Percentiles rank a stretch among this genome's conserved stretches.
Conservation (phyloP, 2,329 filamentous ascomycete species). For the Myriosclerotinia duriaeana region DNA sequence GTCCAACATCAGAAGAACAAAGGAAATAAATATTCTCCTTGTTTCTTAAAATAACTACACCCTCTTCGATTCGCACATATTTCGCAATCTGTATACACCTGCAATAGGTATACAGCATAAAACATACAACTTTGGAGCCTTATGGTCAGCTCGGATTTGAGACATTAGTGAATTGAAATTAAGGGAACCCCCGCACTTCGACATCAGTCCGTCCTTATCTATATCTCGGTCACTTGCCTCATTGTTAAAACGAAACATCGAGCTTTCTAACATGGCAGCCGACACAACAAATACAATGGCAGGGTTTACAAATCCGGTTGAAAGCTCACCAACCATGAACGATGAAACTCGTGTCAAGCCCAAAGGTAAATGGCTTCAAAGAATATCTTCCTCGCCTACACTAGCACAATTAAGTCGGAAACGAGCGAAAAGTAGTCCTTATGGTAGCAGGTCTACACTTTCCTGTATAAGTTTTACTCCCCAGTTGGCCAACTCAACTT, state of each 20-base stretch:
- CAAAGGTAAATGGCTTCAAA: slow-evolving; percentile 39
- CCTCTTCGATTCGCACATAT: slow-evolving; percentile 11
- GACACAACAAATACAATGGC: not conserved
- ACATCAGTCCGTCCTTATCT: slow-evolving; percentile 8
- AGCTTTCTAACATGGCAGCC: not conserved
- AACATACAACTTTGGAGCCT: no score
- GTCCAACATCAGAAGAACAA: slow-evolving; percentile 7
- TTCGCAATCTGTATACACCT: not conserved
- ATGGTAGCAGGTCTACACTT: slow-evolving; percentile 35
- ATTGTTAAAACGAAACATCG: not conserved
- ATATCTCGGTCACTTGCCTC: slow-evolving; percentile 5
- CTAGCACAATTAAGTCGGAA: slow-evolving; percentile 37
- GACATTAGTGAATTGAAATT: slow-evolving; percentile 17
- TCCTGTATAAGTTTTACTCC: slow-evolving; percentile 40
- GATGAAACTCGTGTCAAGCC: slow-evolving; percentile 32
- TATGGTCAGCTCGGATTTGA: slow-evolving; percentile 9
- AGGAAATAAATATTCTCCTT: slow-evolving; percentile 6
- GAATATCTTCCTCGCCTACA: slow-evolving; percentile 42
- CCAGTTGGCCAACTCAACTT: slow-evolving; percentile 30
- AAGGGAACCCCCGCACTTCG: not conserved
- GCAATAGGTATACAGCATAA: not conserved
- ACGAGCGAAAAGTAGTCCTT: slow-evolving; percentile 39
- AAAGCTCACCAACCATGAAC: not conserved
- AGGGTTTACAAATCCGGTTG: slow-evolving; percentile 5
- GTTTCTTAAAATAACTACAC: slow-evolving; percentile 1